These are phyloP conservation scores for Lipomyces chichibuensis DNA, from an alignment of 805 yeast species.

Conservation along the genomic window DNA sequence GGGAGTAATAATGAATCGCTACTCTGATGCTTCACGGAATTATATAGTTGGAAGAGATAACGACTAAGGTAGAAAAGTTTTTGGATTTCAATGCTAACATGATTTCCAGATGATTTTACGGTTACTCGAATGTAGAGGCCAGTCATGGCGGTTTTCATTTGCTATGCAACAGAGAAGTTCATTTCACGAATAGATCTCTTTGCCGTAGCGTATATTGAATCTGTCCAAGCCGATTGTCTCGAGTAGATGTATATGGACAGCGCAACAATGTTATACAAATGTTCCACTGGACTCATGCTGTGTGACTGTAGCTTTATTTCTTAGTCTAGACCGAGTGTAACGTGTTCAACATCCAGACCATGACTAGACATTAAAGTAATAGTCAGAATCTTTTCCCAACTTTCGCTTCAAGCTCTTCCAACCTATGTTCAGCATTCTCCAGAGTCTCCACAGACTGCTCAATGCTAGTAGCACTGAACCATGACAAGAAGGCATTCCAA, in stretches of 20 bases:
- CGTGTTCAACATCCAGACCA: not conserved
- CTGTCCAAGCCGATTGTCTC: not conserved
- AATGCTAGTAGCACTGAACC: slow-evolving; percentile 21
- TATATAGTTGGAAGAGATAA: not conserved
- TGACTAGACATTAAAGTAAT: not conserved
- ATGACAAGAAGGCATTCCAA: slow-evolving; percentile 82
- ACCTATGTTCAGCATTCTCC: slow-evolving; percentile 19
- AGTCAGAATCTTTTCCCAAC: slow-evolving; percentile 5
- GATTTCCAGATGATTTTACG: not conserved
- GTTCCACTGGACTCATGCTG: too few relatives aligned
- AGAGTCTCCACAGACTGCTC: slow-evolving; percentile 9
- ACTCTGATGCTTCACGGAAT: slow-evolving; percentile 28
- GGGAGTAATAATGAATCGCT: slow-evolving; percentile 36
- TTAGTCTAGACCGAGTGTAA: not conserved
- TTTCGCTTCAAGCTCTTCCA: slow-evolving; percentile 17
- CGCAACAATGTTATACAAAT: too few relatives aligned
- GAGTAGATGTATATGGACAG: not conserved
- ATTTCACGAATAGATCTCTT: too few relatives aligned
- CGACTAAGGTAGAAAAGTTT: not conserved
- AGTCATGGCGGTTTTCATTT: too few relatives aligned
- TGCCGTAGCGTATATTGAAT: not conserved
- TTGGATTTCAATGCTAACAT: not conserved
- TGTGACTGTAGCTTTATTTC: not conserved
- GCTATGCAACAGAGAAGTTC: not conserved
- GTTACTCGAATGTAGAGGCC: not conserved